These are phyloP conservation scores for Trichocladium antarcticum DNA, from an alignment of 495 filamentous ascomycete species.

Conservation along the genomic window DNA sequence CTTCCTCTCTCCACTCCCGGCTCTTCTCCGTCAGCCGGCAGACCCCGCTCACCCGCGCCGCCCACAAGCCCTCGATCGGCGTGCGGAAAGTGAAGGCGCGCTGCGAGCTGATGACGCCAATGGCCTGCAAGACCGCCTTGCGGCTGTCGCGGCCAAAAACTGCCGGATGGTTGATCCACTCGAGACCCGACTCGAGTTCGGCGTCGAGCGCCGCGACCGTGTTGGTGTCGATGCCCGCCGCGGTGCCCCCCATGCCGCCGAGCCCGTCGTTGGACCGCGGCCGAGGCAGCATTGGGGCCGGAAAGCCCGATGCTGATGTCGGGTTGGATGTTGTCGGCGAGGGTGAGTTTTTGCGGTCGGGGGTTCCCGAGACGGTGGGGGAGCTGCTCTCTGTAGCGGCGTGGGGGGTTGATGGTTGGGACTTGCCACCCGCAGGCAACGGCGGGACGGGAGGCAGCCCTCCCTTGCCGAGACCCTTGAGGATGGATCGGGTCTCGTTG, in stretches of 20 bases:
- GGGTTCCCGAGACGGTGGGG: conserved; percentile 33
- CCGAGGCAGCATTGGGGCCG: conserved; percentile 21
- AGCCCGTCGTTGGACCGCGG: conserved; percentile 37
- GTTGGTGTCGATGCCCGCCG: conserved; percentile 60
- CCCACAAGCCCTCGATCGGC: conserved; percentile 75
- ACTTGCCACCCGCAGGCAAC: conserved; percentile 25
- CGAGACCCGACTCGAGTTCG: conserved; percentile 84
- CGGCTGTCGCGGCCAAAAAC: conserved; percentile 90
- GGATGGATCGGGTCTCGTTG: conserved; percentile 84
- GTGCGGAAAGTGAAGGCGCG: conserved; percentile 90
- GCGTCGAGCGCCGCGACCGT: conserved; percentile 82
- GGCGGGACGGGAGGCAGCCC: conserved; percentile 75
- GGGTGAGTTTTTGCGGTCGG: conserved; percentile 39
- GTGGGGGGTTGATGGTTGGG: conserved; percentile 39
- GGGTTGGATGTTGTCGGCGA: conserved; percentile 41
- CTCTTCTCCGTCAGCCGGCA: conserved; percentile 66
- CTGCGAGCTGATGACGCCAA: conserved; percentile 91
- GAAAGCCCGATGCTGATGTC: conserved; percentile 25
- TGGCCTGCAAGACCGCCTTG: conserved; percentile 92
- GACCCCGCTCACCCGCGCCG: conserved; percentile 63
- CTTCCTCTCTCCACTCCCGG: conserved; percentile 77
- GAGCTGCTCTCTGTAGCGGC: conserved; percentile 33
- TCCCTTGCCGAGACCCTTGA: conserved; percentile 92
- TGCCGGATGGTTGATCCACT: conserved; percentile 97
- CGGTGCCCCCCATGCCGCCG: conserved; percentile 47